Conservation (phyloP, 495 filamentous ascomycete species). For the Daldinia loculata region DNA sequence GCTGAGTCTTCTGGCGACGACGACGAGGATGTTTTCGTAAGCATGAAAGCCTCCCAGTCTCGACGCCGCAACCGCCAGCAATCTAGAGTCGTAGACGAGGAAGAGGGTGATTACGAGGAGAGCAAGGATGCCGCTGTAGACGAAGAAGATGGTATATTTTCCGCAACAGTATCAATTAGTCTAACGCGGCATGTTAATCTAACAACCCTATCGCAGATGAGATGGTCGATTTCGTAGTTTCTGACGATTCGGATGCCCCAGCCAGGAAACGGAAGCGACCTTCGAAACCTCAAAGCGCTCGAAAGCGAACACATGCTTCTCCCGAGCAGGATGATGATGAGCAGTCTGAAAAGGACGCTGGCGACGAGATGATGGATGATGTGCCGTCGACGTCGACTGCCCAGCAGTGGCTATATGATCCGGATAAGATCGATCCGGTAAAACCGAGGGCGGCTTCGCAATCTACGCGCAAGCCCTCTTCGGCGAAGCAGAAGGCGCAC, state of each 20-base stretch:
- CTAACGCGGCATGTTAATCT: slow-evolving; percentile 9
- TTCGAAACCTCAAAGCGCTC: slow-evolving; percentile 57
- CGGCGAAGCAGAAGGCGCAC: slow-evolving; percentile 78
- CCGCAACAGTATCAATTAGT: neutral
- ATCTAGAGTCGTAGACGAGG: slow-evolving; percentile 54
- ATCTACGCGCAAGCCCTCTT: slow-evolving; percentile 54
- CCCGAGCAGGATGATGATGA: slow-evolving; percentile 43
- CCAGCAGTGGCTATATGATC: slow-evolving; percentile 85
- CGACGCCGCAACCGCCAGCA: slow-evolving; percentile 47
- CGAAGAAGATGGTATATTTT: slow-evolving; percentile 65
- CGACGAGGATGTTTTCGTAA: slow-evolving; percentile 65
- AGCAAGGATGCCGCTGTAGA: slow-evolving; percentile 64
- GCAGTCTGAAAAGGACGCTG: slow-evolving; percentile 47
- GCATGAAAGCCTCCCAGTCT: slow-evolving; percentile 48
- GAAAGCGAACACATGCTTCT: slow-evolving; percentile 64
- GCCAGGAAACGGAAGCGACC: slow-evolving; percentile 75
- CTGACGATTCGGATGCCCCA: slow-evolving; percentile 80
- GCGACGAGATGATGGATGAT: slow-evolving; percentile 66
- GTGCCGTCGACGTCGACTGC: slow-evolving; percentile 72
- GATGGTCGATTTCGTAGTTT: slow-evolving; percentile 87
- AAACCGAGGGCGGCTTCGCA: slow-evolving; percentile 58
- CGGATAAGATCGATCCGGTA: slow-evolving; percentile 69
- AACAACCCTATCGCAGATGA: slow-evolving; percentile 57
- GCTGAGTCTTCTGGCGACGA: slow-evolving; percentile 68
- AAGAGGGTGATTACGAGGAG: slow-evolving; percentile 78